These are phyloP conservation scores for Euphorbia celastroides DNA, from an alignment of 441 rosid genomes.

Conservation along the genomic window DNA sequence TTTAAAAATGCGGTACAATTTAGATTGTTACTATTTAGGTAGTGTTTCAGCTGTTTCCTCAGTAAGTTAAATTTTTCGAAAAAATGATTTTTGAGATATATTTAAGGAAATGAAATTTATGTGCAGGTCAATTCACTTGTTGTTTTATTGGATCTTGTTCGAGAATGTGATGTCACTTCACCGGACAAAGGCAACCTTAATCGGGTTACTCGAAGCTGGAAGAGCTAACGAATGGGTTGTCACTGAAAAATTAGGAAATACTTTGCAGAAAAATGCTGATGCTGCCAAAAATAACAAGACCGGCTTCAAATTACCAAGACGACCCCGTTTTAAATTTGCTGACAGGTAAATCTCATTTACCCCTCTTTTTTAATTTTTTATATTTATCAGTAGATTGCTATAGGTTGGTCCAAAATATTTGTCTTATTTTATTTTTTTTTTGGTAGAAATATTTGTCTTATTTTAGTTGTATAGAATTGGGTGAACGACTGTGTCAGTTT, in stretches of 20 bases:
- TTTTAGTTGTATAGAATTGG: neutral
- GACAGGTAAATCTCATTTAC: conserved; percentile 45
- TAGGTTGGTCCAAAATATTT: neutral
- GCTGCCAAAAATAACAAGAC: conserved; percentile 55
- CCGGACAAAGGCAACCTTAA: conserved; percentile 85
- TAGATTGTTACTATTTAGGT: too few species aligned
- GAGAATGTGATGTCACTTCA: conserved; percentile 97
- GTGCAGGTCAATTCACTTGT: conserved; percentile 67
- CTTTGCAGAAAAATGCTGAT: conserved; percentile 59
- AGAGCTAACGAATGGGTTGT: conserved; percentile 97
- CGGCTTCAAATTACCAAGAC: conserved; percentile 40
- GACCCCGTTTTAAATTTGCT: conserved; percentile 56
- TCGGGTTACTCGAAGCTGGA: conserved; percentile 78
- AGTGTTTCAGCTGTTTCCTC: too few species aligned
- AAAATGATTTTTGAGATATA: too few species aligned
- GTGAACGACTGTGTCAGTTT: neutral
- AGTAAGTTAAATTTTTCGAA: too few species aligned
- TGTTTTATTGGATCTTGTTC: conserved; percentile 85
- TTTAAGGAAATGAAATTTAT: neutral
- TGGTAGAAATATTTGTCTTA: too few species aligned
- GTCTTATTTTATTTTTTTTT: too few species aligned
- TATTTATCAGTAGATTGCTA: neutral
- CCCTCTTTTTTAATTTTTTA: too few species aligned
- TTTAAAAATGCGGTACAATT: too few species aligned
- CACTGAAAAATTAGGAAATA: conserved; percentile 83